Conservation (phyloP, 805 yeast genomes). For the Saccharomycopsis malanga region DNA sequence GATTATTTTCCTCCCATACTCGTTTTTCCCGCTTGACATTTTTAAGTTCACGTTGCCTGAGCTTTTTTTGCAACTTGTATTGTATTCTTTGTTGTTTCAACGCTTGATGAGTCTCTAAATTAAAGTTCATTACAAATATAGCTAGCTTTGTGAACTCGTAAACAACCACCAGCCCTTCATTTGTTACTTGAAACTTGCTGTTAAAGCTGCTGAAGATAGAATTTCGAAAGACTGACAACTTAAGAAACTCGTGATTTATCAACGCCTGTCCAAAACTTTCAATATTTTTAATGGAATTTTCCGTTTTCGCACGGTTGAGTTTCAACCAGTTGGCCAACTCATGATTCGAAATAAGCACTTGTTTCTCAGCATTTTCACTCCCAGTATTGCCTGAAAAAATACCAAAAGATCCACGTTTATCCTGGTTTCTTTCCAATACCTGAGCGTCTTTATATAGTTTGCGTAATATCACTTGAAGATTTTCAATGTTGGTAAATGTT, state of each 20-base stretch:
- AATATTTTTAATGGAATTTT: slow-evolving; percentile 16
- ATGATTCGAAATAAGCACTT: slow-evolving; percentile 12
- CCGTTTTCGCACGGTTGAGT: slow-evolving; percentile 18
- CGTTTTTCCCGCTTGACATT: slow-evolving; percentile 10
- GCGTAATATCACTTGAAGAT: slow-evolving; percentile 10
- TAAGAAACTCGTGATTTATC: slow-evolving; percentile 11
- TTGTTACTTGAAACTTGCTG: slow-evolving; percentile 14
- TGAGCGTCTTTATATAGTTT: slow-evolving; percentile 12
- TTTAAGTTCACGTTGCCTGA: slow-evolving; percentile 11
- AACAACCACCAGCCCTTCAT: slow-evolving; percentile 6
- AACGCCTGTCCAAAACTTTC: slow-evolving; percentile 21
- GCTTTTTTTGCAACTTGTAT: slow-evolving; percentile 13
- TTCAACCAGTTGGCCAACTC: slow-evolving; percentile 19
- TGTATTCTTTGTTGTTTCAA: slow-evolving; percentile 16
- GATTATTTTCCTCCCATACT: slow-evolving; percentile 12
- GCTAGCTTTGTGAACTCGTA: slow-evolving; percentile 18
- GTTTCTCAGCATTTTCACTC: neutral
- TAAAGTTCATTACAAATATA: slow-evolving; percentile 8
- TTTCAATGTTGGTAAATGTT: slow-evolving; percentile 5
- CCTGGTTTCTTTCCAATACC: neutral
- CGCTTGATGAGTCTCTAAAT: slow-evolving; percentile 3
- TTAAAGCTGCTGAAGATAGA: slow-evolving; percentile 8
- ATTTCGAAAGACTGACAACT: slow-evolving; percentile 18
- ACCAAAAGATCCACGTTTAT: neutral
- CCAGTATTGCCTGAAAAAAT: neutral